Conservation (phyloP, 148 eudicot species). For the Pouteria glomerata region DNA sequence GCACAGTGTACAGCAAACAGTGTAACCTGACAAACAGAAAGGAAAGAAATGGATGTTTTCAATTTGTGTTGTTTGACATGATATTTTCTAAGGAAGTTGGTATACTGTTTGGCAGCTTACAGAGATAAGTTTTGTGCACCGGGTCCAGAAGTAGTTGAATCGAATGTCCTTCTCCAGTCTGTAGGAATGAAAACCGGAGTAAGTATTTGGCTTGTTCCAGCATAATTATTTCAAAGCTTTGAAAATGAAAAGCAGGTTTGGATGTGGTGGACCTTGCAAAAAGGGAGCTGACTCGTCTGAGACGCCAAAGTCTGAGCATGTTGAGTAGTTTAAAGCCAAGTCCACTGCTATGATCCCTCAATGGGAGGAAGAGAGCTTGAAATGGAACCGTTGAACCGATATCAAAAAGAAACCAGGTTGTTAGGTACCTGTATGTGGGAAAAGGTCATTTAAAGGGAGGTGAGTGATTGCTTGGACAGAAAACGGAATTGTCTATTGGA, state of each 20-base stretch:
- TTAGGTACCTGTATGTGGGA: slow-evolving; percentile 52
- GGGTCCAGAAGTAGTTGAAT: slow-evolving; percentile 53
- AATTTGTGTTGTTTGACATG: background rate
- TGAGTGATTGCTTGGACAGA: background rate
- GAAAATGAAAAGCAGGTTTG: slow-evolving; percentile 41
- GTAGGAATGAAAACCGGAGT: slow-evolving; percentile 11
- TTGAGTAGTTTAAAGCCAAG: slow-evolving; percentile 64
- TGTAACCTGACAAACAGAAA: slow-evolving; percentile 51
- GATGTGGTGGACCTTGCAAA: slow-evolving; percentile 70
- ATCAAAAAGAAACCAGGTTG: slow-evolving; percentile 80
- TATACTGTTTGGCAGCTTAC: slow-evolving; percentile 17
- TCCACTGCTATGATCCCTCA: slow-evolving; percentile 45
- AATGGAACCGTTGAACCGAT: slow-evolving; percentile 82
- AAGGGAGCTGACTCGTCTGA: slow-evolving; percentile 81
- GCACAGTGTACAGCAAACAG: slow-evolving; percentile 87
- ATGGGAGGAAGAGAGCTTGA: slow-evolving; percentile 51
- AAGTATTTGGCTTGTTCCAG: slow-evolving; percentile 3
- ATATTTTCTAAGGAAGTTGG: background rate
- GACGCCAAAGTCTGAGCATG: slow-evolving; percentile 93
- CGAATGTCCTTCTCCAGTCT: slow-evolving; percentile 58
- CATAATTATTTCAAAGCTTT: no score
- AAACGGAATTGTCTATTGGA: background rate
- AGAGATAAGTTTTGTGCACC: slow-evolving; percentile 45
- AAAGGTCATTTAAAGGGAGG: background rate
- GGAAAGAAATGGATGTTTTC: background rate